Evolutionary conservation across 495 filamentous ascomycete species (phyloP).

Genomic region (Penicillium roqueforti): DNA sequence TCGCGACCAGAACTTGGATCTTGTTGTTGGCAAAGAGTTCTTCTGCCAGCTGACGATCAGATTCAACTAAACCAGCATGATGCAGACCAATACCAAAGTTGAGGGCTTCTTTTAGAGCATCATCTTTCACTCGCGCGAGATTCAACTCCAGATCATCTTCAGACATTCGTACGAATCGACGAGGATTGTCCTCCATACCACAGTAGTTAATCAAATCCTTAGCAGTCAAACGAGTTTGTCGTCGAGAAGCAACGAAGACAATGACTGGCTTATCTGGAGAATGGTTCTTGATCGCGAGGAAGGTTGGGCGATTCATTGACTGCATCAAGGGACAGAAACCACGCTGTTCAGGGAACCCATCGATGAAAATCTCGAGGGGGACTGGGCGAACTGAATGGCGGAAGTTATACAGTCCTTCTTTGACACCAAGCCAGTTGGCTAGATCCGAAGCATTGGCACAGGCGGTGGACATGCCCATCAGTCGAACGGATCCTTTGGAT

Average conservation of each 20-base stretch:
- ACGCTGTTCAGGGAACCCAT: constrained; percentile 91
- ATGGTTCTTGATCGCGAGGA: constrained; percentile 92
- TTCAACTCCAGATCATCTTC: constrained; percentile 90
- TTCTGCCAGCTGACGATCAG: constrained; percentile 83
- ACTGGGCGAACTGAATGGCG: constrained; percentile 96
- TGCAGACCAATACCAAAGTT: constrained; percentile 97
- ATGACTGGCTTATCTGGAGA: constrained; percentile 96
- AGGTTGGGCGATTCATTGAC: constrained; percentile 97
- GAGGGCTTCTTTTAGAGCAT: constrained; percentile 82
- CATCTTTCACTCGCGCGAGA: constrained; percentile 82
- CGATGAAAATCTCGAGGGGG: constrained; percentile 91
- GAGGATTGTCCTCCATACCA: constrained; percentile 96
- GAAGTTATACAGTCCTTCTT: constrained; percentile 96
- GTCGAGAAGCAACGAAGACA: constrained; percentile 93
- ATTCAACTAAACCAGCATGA: constrained; percentile 94
- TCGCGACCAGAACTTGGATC: constrained; percentile 96
- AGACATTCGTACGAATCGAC: constrained; percentile 86
- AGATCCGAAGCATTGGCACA: constrained; percentile 94
- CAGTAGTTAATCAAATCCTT: constrained; percentile 96
- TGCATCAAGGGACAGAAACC: constrained; percentile 99
- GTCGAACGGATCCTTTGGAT: constrained; percentile 73
- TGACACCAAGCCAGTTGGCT: constrained; percentile 95
- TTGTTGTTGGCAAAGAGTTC: constrained; percentile 97
- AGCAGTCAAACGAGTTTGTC: constrained; percentile 91
- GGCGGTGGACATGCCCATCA: constrained; percentile 97